These are phyloP conservation scores for Kalmanozyma brasiliensis DNA, from an alignment of 1,284 basidiomycete species.

Conservation along the genomic window DNA sequence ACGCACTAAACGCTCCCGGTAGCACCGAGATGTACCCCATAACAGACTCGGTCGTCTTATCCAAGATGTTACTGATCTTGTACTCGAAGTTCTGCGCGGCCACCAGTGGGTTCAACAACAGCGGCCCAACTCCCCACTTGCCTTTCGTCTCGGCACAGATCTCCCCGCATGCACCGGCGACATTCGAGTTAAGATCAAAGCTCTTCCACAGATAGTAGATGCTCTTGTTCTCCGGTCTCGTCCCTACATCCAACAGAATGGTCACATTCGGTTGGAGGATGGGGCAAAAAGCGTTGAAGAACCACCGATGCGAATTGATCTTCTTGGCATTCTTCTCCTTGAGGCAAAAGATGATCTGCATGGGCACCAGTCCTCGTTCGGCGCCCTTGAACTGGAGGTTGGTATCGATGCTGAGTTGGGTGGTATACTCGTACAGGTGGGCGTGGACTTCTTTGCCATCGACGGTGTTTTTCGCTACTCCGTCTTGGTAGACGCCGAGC, in stretches of 20 bases:
- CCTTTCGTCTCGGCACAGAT: slow-evolving; percentile 65
- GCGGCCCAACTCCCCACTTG: slow-evolving; percentile 74
- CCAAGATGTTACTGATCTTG: slow-evolving; percentile 70
- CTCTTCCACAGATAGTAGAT: slow-evolving; percentile 97
- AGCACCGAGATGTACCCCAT: slow-evolving; percentile 66
- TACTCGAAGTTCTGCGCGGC: slow-evolving; percentile 93
- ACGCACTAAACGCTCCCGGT: slow-evolving; percentile 67
- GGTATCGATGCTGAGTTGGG: slow-evolving; percentile 86
- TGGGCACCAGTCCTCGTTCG: slow-evolving; percentile 78
- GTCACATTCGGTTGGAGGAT: slow-evolving; percentile 83
- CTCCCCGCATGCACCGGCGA: slow-evolving; percentile 90
- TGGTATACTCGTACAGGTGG: slow-evolving; percentile 95
- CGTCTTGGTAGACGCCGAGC: slow-evolving; percentile 73
- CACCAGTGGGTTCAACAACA: slow-evolving; percentile 90
- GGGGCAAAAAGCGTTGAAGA: slow-evolving; percentile 64
- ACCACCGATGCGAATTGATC: slow-evolving; percentile 83
- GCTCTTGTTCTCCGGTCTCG: slow-evolving; percentile 93
- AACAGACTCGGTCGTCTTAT: slow-evolving; percentile 66
- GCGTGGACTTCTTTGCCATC: slow-evolving; percentile 88
- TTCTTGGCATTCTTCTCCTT: slow-evolving; percentile 68
- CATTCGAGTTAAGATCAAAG: slow-evolving; percentile 80
- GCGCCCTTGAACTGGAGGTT: slow-evolving; percentile 92
- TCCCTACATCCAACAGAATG: slow-evolving; percentile 91
- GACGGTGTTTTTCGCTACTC: slow-evolving; percentile 88
- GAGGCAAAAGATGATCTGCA: slow-evolving; percentile 66